Conservation (phyloP, 148 eudicot genomes). For the Dysphania ambrosioides region DNA sequence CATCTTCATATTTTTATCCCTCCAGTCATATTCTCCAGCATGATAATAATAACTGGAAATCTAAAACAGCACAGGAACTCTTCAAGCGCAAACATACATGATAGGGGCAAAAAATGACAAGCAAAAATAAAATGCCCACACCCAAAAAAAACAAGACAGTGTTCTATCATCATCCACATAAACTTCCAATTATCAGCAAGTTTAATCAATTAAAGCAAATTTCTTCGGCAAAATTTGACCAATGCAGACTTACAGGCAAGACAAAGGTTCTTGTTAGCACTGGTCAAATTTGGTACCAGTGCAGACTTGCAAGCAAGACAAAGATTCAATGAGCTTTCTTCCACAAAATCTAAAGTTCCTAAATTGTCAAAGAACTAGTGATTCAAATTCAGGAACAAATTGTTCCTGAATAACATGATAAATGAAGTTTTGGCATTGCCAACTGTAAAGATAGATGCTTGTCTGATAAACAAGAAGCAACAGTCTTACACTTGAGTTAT, state of each 20-base stretch:
- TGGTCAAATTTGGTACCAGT: no score
- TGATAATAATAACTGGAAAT: neutral
- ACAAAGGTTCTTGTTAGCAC: no score
- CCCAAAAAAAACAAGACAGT: neutral
- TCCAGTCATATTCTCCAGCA: neutral
- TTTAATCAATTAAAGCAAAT: no score
- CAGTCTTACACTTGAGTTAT: conserved; percentile 80
- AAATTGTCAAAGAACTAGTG: neutral
- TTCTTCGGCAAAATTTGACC: no score
- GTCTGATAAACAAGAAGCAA: conserved; percentile 6
- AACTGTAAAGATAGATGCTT: conserved; percentile 1
- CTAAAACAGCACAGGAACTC: neutral
- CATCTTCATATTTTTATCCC: neutral
- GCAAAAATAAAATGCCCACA: neutral
- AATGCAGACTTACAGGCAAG: no score
- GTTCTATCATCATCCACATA: no score
- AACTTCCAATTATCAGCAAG: no score
- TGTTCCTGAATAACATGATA: neutral
- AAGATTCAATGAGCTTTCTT: no score
- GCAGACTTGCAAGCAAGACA: no score
- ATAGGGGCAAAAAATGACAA: neutral
- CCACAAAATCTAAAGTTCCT: no score
- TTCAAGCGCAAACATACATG: neutral
- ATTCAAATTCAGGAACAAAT: neutral
- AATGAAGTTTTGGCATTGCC: neutral